These are phyloP conservation scores for Neofusicoccum sp. DNA, from an alignment of 2,329 filamentous ascomycete genomes.

Conservation along the genomic window DNA sequence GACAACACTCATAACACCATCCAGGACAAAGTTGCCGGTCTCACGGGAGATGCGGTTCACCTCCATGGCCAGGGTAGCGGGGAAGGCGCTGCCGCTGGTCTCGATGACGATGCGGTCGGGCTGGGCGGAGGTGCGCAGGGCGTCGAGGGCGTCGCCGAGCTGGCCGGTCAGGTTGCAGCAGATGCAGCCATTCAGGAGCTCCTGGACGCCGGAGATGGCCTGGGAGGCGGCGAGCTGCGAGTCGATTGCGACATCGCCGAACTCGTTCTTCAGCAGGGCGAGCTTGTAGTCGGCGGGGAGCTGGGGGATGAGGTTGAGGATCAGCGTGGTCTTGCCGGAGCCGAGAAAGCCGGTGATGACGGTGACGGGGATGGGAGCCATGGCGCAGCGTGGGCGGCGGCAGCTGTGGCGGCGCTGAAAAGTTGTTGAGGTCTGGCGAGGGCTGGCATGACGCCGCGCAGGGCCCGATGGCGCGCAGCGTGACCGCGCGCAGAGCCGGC, in stretches of 20 bases:
- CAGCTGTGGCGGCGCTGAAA: background rate
- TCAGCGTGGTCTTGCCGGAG: constrained; percentile 93
- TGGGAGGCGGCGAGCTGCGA: constrained; percentile 82
- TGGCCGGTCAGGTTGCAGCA: constrained; percentile 98
- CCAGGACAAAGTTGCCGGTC: constrained; percentile 70
- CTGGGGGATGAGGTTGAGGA: constrained; percentile 91
- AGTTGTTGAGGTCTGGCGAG: constrained; percentile 1
- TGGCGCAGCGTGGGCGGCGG: background rate
- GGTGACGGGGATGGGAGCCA: constrained; percentile 76
- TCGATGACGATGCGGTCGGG: constrained; percentile 93
- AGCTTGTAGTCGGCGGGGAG: constrained; percentile 86
- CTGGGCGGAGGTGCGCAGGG: constrained; percentile 62
- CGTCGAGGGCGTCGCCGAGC: constrained; percentile 75
- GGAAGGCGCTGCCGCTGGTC: constrained; percentile 81
- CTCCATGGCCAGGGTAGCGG: constrained; percentile 87
- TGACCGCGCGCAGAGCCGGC: constrained; percentile 2
- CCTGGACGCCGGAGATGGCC: constrained; percentile 85
- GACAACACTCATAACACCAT: constrained; percentile 86
- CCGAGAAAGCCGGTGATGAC: constrained; percentile 96
- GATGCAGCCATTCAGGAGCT: constrained; percentile 95
- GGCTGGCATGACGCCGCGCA: background rate
- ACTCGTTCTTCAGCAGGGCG: constrained; percentile 96
- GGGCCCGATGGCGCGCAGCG: background rate
- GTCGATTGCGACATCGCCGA: constrained; percentile 92
- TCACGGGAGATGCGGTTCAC: constrained; percentile 78